A percentile compares a stretch with the other conserved stretches of the same genome.
Evolutionary conservation across 2,329 filamentous ascomycete species (phyloP).

Genomic region (Xylogone sp.): DNA sequence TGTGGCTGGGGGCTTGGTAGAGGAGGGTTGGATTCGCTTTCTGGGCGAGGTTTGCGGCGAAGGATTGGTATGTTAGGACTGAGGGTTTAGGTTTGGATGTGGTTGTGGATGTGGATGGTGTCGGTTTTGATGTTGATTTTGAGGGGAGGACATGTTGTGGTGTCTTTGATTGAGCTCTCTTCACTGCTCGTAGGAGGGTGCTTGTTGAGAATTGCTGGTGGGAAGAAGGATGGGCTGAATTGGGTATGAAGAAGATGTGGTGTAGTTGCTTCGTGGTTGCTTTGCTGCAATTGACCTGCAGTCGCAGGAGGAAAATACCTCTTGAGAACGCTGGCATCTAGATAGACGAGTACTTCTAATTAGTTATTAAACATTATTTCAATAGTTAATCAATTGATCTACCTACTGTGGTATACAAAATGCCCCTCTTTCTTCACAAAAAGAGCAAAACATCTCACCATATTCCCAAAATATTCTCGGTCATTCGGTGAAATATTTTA

Average conservation of each 20-base stretch:
- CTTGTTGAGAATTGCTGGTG: slow-evolving; percentile 16
- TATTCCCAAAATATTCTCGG: background rate
- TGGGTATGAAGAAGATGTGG: slow-evolving; percentile 4
- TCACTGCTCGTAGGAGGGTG: slow-evolving; percentile 15
- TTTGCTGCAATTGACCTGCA: background rate
- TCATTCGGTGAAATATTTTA: background rate
- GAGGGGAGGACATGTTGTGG: background rate
- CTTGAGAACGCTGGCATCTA: slow-evolving; percentile 35
- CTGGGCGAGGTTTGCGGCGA: slow-evolving; percentile 50
- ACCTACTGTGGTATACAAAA: slow-evolving; percentile 10
- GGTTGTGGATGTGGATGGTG: slow-evolving; percentile 1
- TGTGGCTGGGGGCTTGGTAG: slow-evolving; percentile 63
- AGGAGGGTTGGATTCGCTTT: slow-evolving; percentile 54
- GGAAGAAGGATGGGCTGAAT: slow-evolving; percentile 7
- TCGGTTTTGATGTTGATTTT: slow-evolving; percentile 3
- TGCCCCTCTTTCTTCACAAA: slow-evolving; percentile 13
- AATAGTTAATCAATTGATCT: background rate
- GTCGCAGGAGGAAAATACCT: slow-evolving; percentile 17
- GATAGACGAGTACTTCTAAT: slow-evolving; percentile 1
- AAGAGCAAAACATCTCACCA: background rate
- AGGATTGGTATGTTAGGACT: slow-evolving; percentile 39
- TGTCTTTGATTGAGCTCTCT: slow-evolving; percentile 7
- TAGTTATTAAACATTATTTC: slow-evolving; percentile 5
- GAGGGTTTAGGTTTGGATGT: background rate
- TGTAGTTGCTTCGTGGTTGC: background rate